Percentiles rank a stretch among this genome's conserved stretches.
phyloP scores from a whole-genome alignment of 2,329 filamentous ascomycete genomes.

The Orbilia blumenaviensis region DNA sequence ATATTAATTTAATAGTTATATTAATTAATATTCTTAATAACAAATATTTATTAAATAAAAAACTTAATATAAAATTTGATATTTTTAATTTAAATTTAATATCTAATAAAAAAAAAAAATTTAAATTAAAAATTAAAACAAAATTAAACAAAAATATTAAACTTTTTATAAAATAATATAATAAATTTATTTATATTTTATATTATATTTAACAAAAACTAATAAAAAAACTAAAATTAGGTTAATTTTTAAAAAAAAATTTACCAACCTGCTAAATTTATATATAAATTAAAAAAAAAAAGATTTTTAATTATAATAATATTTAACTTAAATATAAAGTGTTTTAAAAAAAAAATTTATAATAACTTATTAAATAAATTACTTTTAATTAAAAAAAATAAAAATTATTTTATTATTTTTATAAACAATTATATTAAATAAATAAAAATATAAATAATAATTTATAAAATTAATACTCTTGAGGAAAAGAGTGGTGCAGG shows the following conservation, averaged over 20 bases:
- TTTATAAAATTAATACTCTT: background rate
- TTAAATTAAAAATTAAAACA: too few species aligned
- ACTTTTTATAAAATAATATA: background rate
- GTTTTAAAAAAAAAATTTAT: background rate
- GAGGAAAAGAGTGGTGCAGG: too few species aligned
- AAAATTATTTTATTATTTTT: background rate
- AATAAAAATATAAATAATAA: background rate
- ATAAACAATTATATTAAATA: background rate
- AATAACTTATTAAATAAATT: background rate
- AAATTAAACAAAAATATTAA: background rate
- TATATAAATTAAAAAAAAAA: constrained; percentile 1
- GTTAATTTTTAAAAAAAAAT: background rate
- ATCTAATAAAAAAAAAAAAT: too few species aligned
- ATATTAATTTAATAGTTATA: too few species aligned
- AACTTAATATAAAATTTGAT: too few species aligned
- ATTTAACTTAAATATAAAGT: background rate
- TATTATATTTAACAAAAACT: too few species aligned
- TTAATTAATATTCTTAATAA: too few species aligned
- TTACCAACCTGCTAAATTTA: background rate
- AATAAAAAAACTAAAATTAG: too few species aligned
- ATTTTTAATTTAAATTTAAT: too few species aligned
- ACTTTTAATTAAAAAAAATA: constrained; percentile 1
- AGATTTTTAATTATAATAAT: background rate
- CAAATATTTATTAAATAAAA: too few species aligned
- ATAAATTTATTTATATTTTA: background rate